Evolutionary conservation across 805 yeast genomes (phyloP).

Genomic region (Monosporozyma yasuniensis): DNA sequence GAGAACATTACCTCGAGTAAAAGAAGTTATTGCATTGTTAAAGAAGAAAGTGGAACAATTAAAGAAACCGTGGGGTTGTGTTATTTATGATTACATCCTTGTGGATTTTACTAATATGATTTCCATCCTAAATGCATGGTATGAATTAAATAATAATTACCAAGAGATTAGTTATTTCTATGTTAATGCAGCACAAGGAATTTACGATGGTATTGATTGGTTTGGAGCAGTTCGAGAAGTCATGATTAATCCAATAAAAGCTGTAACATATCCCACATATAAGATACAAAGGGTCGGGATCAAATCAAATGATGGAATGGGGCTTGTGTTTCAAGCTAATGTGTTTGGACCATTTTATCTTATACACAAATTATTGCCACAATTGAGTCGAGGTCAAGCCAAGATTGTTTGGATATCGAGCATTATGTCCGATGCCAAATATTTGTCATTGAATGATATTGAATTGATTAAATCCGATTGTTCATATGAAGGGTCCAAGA

Average conservation of each 20-base stretch:
- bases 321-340: slow-evolving; percentile 86
- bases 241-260: slow-evolving; percentile 55
- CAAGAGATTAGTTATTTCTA: slow-evolving; percentile 65
- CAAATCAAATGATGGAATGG: slow-evolving; percentile 68
- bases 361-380: slow-evolving; percentile 52
- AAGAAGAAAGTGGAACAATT: slow-evolving; percentile 32
- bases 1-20: slow-evolving; percentile 76
- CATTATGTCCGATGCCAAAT: slow-evolving; percentile 67
- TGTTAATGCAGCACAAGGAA: slow-evolving; percentile 86
- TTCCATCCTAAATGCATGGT: slow-evolving; percentile 63
- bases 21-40: slow-evolving; percentile 57
- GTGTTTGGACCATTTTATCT: slow-evolving; percentile 94
- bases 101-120: slow-evolving; percentile 91
- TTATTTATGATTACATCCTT: slow-evolving; percentile 80
- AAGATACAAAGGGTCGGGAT: slow-evolving; percentile 77
- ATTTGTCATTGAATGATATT: slow-evolving; percentile 64
- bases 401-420: slow-evolving; percentile 80
- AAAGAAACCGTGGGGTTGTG: slow-evolving; percentile 40
- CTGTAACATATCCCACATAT: slow-evolving; percentile 82
- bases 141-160: slow-evolving; percentile 60
- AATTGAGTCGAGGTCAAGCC: slow-evolving; percentile 49
- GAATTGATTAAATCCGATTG: slow-evolving; percentile 54
- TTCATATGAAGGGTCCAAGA: slow-evolving; percentile 88
- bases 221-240: slow-evolving; percentile 63
- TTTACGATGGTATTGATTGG: slow-evolving; percentile 83